phyloP scores from a whole-genome alignment of 2,329 filamentous ascomycete species.

The Fusarium sp. region DNA sequence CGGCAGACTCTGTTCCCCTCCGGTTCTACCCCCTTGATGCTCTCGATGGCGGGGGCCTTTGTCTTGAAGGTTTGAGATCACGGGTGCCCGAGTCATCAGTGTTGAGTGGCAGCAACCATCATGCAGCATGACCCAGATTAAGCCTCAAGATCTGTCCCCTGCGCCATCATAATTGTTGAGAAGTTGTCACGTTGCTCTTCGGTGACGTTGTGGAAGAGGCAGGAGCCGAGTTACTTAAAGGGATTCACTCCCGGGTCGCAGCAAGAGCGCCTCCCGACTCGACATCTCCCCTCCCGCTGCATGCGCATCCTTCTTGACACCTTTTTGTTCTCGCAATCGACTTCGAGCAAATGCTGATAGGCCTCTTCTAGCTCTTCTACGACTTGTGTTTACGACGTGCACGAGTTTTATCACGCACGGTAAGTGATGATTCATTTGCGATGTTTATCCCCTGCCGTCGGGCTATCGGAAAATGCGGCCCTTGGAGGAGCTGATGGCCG shows the following conservation, averaged over 20 bases:
- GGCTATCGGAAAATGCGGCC: background rate
- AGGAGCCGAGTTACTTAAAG: conserved; percentile 13
- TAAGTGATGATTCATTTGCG: conserved; percentile 26
- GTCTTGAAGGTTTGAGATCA: background rate
- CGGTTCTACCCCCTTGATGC: background rate
- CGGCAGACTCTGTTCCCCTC: background rate
- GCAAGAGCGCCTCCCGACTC: background rate
- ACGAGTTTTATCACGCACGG: conserved; percentile 45
- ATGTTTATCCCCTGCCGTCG: background rate
- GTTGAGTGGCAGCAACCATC: background rate
- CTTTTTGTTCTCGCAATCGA: background rate
- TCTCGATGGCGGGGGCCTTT: background rate
- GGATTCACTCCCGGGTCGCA: conserved; percentile 10
- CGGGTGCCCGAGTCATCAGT: background rate
- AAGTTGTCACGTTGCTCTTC: background rate
- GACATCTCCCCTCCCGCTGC: background rate
- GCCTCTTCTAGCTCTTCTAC: conserved; percentile 39
- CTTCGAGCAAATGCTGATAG: conserved; percentile 25
- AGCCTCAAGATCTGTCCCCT: background rate
- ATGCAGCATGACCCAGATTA: background rate
- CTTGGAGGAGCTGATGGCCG: background rate
- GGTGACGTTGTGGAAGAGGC: conserved; percentile 4
- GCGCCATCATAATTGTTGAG: background rate
- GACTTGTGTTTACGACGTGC: conserved; percentile 46
- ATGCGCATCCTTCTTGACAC: background rate